Percentiles rank a stretch among this genome's conserved stretches.
These are phyloP conservation scores for Rusavskia elegans DNA, from an alignment of 495 filamentous ascomycete species.

Conservation along the genomic window DNA sequence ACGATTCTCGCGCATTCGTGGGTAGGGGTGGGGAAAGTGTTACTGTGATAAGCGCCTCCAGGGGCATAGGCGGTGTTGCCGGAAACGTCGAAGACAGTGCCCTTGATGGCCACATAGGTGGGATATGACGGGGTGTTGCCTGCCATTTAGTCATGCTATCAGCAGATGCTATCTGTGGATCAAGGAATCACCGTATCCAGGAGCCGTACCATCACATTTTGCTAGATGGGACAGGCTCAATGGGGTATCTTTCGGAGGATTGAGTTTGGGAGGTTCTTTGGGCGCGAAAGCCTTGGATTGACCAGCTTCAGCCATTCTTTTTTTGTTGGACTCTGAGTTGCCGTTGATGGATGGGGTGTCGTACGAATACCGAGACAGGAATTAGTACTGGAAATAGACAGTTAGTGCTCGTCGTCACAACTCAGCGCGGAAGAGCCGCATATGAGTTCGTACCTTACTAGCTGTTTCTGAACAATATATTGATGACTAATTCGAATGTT, in stretches of 20 bases:
- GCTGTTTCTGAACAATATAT: too few relatives aligned
- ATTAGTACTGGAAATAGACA: too few relatives aligned
- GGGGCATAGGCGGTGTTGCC: constrained; percentile 73
- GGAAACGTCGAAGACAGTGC: constrained; percentile 84
- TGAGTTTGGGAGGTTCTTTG: constrained; percentile 64
- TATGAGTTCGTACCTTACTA: too few relatives aligned
- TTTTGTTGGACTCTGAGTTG: too few relatives aligned
- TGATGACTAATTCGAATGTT: too few relatives aligned
- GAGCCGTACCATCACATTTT: constrained; percentile 59
- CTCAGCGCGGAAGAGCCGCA: too few relatives aligned
- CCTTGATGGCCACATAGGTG: constrained; percentile 90
- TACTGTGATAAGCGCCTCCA: constrained; percentile 75
- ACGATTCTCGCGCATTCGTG: not conserved
- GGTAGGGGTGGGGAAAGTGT: constrained; percentile 5
- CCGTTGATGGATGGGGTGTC: too few relatives aligned
- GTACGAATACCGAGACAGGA: too few relatives aligned
- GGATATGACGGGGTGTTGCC: constrained; percentile 48
- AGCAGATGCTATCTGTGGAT: not conserved
- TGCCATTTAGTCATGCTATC: constrained; percentile 11
- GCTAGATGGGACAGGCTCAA: constrained; percentile 61
- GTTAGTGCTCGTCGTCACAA: too few relatives aligned
- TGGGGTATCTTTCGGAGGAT: constrained; percentile 74
- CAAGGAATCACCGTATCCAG: not conserved
- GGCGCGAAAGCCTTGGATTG: constrained; percentile 58
- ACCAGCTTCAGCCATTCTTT: not conserved